Percentiles rank a stretch among this genome's conserved stretches.
Evolutionary conservation across 768 basidiomycete genomes (phyloP).

Genomic region (Obba rivulosa): DNA sequence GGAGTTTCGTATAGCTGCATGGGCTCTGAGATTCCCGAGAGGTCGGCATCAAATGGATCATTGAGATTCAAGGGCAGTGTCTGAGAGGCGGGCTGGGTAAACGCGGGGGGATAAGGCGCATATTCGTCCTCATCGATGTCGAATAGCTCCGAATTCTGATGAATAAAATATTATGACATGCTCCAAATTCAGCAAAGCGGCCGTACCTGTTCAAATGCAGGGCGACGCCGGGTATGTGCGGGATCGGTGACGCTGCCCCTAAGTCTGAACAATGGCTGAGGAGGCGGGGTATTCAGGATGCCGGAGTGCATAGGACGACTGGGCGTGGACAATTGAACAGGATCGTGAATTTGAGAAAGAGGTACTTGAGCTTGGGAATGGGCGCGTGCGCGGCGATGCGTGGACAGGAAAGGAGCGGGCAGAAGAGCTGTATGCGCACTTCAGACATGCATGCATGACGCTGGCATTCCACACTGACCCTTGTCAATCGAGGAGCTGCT

Average conservation of each 20-base stretch:
- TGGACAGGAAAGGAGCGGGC: constrained; percentile 53
- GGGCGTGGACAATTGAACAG: constrained; percentile 22
- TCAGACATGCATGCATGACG: background rate
- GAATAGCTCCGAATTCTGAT: constrained; percentile 46
- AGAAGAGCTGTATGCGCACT: constrained; percentile 40
- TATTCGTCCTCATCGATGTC: constrained; percentile 73
- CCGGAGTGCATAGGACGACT: constrained; percentile 34
- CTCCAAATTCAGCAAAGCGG: constrained; percentile 1
- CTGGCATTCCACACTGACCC: constrained; percentile 7
- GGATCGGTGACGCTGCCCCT: constrained; percentile 75
- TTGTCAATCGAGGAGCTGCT: constrained; percentile 15
- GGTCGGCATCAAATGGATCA: constrained; percentile 35
- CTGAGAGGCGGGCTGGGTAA: constrained; percentile 28
- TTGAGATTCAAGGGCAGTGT: constrained; percentile 32
- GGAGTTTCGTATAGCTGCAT: constrained; percentile 29
- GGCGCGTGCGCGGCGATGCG: constrained; percentile 42
- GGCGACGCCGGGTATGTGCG: constrained; percentile 42
- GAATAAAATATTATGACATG: constrained; percentile 18
- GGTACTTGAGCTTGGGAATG: constrained; percentile 52
- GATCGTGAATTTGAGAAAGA: constrained; percentile 22
- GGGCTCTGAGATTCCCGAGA: constrained; percentile 30
- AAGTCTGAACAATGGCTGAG: constrained; percentile 56
- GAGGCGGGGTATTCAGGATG: constrained; percentile 60
- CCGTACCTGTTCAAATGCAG: constrained; percentile 36
- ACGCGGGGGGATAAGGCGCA: constrained; percentile 38